phyloP scores from a whole-genome alignment of 768 basidiomycete species.

The Exsudoporus frostii region DNA sequence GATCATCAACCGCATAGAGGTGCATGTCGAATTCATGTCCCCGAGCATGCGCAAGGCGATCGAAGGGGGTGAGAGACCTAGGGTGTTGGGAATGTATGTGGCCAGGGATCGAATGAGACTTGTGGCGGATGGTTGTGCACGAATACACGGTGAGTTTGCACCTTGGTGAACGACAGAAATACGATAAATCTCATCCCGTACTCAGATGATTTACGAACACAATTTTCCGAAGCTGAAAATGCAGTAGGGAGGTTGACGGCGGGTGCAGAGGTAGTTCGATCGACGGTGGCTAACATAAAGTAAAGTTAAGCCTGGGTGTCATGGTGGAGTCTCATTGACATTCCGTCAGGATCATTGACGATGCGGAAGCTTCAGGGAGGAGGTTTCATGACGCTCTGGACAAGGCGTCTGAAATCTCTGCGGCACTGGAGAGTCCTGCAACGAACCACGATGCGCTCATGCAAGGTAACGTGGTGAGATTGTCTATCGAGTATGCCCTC shows the following conservation, averaged over 20 bases:
- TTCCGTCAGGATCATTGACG: conserved; percentile 49
- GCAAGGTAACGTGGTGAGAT: conserved; percentile 41
- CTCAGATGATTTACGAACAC: conserved; percentile 55
- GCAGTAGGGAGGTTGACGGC: conserved; percentile 51
- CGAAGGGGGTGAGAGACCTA: conserved; percentile 62
- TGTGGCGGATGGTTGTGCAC: conserved; percentile 68
- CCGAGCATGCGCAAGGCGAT: conserved; percentile 63
- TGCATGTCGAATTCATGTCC: conserved; percentile 77
- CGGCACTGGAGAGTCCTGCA: conserved; percentile 53
- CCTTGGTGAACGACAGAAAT: not conserved
- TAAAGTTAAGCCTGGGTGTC: conserved; percentile 25
- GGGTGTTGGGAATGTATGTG: conserved; percentile 80
- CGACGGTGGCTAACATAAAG: conserved; percentile 45
- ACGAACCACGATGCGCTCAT: conserved; percentile 48
- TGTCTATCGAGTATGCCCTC: not conserved
- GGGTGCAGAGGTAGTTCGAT: conserved; percentile 58
- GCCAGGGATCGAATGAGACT: conserved; percentile 75
- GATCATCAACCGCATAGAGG: conserved; percentile 59
- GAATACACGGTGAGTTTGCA: conserved; percentile 58
- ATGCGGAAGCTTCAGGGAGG: conserved; percentile 52
- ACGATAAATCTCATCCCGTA: not conserved
- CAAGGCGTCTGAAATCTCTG: conserved; percentile 49
- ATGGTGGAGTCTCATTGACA: not conserved
- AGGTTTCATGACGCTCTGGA: conserved; percentile 60
- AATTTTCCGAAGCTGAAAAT: conserved; percentile 54